A percentile compares a stretch with the other conserved stretches of the same genome.
Evolutionary conservation across 441 rosid species (phyloP).

Genomic region (Corymbia citriodora): DNA sequence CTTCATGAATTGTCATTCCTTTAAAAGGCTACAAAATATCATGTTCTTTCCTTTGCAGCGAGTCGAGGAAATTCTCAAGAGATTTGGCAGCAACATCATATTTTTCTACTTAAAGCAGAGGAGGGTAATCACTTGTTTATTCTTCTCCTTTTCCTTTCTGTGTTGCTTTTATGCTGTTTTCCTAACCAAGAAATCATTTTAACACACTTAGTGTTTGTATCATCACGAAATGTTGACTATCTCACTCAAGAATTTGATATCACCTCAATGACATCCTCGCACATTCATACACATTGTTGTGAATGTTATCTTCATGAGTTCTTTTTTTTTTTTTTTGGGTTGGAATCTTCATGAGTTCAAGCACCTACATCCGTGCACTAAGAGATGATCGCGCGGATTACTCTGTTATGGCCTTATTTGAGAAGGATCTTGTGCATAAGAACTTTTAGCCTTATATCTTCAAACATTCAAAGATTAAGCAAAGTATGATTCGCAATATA

Average conservation of each 20-base stretch:
- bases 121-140: slow-evolving; percentile 35
- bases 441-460: neutral
- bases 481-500: neutral
- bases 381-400: neutral
- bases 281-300: neutral
- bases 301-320: neutral
- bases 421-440: neutral
- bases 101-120: slow-evolving; percentile 79
- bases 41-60: slow-evolving; percentile 19
- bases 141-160: neutral
- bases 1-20: no score
- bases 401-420: neutral
- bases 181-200: neutral
- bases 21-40: neutral
- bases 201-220: neutral
- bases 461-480: neutral
- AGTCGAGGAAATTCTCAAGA: slow-evolving; percentile 41
- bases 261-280: neutral
- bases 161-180: neutral
- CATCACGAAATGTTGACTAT: neutral
- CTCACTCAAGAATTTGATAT: neutral
- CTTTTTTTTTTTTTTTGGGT: neutral
- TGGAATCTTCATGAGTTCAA: neutral
- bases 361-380: neutral
- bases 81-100: slow-evolving; percentile 59